Evolutionary conservation across 495 filamentous ascomycete species (phyloP).

Genomic region (Aspergillus kassunensis): DNA sequence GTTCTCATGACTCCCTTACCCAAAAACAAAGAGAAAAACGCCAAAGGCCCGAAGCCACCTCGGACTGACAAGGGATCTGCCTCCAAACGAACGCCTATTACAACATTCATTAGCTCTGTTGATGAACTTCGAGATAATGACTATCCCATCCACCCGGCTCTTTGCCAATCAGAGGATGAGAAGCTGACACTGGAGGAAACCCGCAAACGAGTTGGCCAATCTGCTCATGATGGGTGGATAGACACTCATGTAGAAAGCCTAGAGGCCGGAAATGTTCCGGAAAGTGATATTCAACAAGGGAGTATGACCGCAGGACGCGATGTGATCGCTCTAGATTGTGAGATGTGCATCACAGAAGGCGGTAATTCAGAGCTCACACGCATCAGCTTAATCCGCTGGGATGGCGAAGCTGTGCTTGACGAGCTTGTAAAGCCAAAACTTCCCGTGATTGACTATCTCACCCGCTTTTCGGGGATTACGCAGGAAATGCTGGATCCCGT

Average conservation of each 20-base stretch:
- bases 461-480: constrained; percentile 86
- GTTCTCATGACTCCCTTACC: constrained; percentile 70
- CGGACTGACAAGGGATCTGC: constrained; percentile 57
- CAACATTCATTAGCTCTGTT: constrained; percentile 63
- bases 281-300: constrained; percentile 68
- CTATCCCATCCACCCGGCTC: constrained; percentile 74
- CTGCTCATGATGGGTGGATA: constrained; percentile 70
- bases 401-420: constrained; percentile 76
- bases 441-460: constrained; percentile 86
- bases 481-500: constrained; percentile 72
- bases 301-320: constrained; percentile 79
- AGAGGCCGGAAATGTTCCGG: constrained; percentile 63
- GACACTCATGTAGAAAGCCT: constrained; percentile 65
- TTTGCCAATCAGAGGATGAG: constrained; percentile 44
- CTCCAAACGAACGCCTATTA: constrained; percentile 71
- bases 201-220: constrained; percentile 39
- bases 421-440: constrained; percentile 85
- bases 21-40: constrained; percentile 53
- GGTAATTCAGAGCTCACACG: constrained; percentile 76
- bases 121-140: constrained; percentile 78
- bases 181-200: constrained; percentile 39
- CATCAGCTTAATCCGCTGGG: constrained; percentile 83
- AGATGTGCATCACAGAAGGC: constrained; percentile 86
- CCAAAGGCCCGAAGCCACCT: constrained; percentile 53
- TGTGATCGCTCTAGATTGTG: constrained; percentile 86